These are phyloP conservation scores for Stagonosporopsis rhizophila DNA, from an alignment of 2,329 filamentous ascomycete genomes.

Conservation along the genomic window DNA sequence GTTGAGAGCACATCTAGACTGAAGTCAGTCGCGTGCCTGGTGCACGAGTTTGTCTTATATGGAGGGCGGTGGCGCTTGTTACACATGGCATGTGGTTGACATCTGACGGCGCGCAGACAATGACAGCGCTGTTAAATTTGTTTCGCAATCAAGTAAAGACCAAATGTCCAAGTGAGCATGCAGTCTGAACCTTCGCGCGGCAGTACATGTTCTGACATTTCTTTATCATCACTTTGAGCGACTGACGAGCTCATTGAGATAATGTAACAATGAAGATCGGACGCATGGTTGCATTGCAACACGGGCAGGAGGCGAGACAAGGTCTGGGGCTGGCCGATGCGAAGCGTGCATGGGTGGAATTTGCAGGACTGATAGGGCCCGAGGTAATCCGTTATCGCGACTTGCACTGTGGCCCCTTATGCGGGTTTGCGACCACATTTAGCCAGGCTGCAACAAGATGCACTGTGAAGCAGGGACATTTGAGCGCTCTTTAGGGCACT, in stretches of 20 bases:
- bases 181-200: background rate
- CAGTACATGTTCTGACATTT: background rate
- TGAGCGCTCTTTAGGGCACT: conserved; percentile 5
- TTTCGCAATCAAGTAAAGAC: background rate
- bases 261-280: background rate
- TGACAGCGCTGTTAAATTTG: background rate
- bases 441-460: conserved; percentile 7
- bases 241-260: background rate
- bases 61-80: background rate
- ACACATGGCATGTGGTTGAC: background rate
- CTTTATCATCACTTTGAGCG: background rate
- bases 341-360: background rate
- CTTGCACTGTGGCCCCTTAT: conserved; percentile 8
- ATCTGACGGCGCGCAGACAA: background rate
- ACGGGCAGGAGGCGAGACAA: background rate
- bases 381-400: conserved; percentile 20
- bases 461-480: conserved; percentile 2
- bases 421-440: background rate
- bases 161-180: background rate
- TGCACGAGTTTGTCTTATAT: background rate
- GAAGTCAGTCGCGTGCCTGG: background rate
- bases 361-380: conserved; percentile 1
- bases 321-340: background rate
- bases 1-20: too few species aligned
- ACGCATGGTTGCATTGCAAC: background rate